These are phyloP conservation scores for Ambrosiella beaveri DNA, from an alignment of 2,329 filamentous ascomycete genomes.

Conservation along the genomic window DNA sequence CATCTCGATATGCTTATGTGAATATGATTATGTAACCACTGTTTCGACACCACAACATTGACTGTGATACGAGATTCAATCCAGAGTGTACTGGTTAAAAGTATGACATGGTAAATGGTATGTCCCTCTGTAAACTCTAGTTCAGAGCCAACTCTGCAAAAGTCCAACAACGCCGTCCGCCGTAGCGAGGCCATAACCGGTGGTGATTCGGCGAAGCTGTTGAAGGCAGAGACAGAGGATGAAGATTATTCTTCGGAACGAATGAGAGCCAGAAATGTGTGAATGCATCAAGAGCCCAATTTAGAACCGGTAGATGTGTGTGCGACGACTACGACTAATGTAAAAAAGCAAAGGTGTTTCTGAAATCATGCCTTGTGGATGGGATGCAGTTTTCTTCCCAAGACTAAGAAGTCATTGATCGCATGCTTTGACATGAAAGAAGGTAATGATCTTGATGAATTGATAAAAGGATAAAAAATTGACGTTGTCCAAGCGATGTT, in stretches of 20 bases:
- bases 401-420: no score
- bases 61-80: background rate
- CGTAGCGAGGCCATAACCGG: background rate
- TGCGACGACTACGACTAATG: background rate
- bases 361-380: no score
- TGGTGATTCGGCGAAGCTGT: background rate
- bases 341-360: no score
- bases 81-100: background rate
- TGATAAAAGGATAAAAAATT: no score
- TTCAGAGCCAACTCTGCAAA: background rate
- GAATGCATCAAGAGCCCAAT: slow-evolving; percentile 2
- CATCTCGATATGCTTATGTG: no score
- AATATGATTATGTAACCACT: no score
- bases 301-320: background rate
- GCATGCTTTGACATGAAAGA: no score
- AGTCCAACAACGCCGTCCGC: background rate
- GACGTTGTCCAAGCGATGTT: no score
- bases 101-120: background rate
- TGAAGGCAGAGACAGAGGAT: background rate
- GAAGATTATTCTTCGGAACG: background rate
- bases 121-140: background rate
- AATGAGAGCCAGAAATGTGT: slow-evolving; percentile 6
- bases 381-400: no score
- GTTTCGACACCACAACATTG: background rate
- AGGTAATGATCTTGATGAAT: no score